These are phyloP conservation scores for Aspergillus versicolor DNA, from an alignment of 2,329 filamentous ascomycete species.

Conservation along the genomic window DNA sequence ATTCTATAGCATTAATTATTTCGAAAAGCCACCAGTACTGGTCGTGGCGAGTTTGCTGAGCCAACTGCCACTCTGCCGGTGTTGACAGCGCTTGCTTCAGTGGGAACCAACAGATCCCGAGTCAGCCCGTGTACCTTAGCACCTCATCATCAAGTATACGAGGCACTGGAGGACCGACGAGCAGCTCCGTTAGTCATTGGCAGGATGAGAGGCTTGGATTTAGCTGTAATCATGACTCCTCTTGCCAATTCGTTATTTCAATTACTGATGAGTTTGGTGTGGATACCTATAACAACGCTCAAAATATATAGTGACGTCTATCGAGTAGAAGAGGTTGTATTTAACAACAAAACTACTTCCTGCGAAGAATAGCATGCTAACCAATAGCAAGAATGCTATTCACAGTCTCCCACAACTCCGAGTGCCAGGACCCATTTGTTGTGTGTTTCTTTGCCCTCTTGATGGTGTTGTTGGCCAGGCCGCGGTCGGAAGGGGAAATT, in stretches of 20 bases:
- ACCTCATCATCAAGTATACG: neutral
- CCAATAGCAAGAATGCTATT: no score
- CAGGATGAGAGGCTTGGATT: no score
- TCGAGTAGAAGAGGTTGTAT: no score
- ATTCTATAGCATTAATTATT: neutral
- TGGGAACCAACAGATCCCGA: neutral
- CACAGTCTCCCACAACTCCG: neutral
- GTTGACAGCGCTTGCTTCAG: neutral
- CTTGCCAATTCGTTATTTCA: no score
- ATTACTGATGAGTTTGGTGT: no score
- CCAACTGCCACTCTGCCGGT: neutral
- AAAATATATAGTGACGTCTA: no score
- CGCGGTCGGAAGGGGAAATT: conserved; percentile 13
- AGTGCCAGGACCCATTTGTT: neutral
- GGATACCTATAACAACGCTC: no score
- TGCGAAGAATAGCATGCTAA: no score
- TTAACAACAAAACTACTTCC: no score
- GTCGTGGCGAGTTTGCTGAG: neutral
- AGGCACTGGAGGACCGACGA: no score
- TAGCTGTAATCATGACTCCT: no score
- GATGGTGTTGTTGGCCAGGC: neutral
- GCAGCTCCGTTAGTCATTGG: neutral
- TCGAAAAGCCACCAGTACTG: neutral
- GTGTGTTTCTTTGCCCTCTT: neutral
- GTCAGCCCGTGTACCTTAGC: neutral